These are phyloP conservation scores for Leccinum griseonigrum DNA, from an alignment of 1,284 basidiomycete species.

Conservation along the genomic window DNA sequence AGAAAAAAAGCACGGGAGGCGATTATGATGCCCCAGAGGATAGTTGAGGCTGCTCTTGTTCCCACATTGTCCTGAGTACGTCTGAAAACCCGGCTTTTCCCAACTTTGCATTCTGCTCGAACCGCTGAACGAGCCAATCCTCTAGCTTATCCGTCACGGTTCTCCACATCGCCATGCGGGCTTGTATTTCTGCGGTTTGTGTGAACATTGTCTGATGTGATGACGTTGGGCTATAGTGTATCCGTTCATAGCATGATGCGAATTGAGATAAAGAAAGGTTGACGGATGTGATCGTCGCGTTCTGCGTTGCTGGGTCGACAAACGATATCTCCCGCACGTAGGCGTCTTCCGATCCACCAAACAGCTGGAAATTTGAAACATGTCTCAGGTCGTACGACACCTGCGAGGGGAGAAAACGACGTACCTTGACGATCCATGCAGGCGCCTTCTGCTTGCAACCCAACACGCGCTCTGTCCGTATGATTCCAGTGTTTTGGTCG, in stretches of 20 bases:
- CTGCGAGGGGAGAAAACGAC: slow-evolving; percentile 21
- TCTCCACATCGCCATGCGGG: slow-evolving; percentile 75
- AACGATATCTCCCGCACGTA: slow-evolving; percentile 94
- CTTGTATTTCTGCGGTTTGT: slow-evolving; percentile 85
- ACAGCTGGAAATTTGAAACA: slow-evolving; percentile 49
- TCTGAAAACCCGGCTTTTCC: slow-evolving; percentile 88
- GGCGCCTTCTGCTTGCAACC: slow-evolving; percentile 87
- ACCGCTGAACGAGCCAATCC: slow-evolving; percentile 79
- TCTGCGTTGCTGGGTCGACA: slow-evolving; percentile 77
- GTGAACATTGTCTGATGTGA: slow-evolving; percentile 61
- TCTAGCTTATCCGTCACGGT: slow-evolving; percentile 80
- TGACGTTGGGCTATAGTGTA: slow-evolving; percentile 78
- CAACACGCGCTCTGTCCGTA: slow-evolving; percentile 83
- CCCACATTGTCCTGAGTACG: slow-evolving; percentile 75
- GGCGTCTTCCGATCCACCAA: slow-evolving; percentile 89
- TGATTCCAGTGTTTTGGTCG: slow-evolving; percentile 80
- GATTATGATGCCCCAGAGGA: slow-evolving; percentile 23
- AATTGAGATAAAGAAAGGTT: slow-evolving; percentile 91
- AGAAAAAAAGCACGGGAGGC: background rate
- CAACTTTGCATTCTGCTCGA: slow-evolving; percentile 83
- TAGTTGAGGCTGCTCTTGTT: slow-evolving; percentile 45
- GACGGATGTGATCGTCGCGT: slow-evolving; percentile 81
- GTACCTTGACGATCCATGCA: slow-evolving; percentile 79
- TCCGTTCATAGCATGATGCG: slow-evolving; percentile 85
- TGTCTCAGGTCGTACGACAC: slow-evolving; percentile 5